A percentile compares a stretch with the other conserved stretches of the same genome.
Conservation (phyloP, 331 rosid species). For the Cydonia oblonga region DNA sequence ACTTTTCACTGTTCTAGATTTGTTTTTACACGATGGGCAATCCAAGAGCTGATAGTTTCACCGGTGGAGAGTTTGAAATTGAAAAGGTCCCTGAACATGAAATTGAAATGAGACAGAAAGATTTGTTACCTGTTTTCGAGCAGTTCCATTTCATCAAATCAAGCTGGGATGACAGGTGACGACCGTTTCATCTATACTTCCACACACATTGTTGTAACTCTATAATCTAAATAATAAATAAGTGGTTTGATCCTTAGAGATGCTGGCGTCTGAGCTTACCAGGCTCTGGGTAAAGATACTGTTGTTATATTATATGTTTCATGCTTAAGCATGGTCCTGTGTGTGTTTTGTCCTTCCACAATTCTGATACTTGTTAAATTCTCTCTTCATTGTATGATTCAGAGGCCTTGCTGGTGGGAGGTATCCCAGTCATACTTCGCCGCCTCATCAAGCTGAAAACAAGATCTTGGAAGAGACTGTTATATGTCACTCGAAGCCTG, state of each 20-base stretch:
- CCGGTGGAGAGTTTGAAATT: conserved; percentile 67
- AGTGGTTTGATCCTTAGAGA: background rate
- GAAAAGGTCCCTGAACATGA: conserved; percentile 55
- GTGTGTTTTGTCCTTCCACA: background rate
- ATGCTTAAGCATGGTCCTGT: background rate
- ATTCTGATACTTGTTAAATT: conserved; percentile 7
- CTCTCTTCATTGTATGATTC: conserved; percentile 25
- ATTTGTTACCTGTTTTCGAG: conserved; percentile 67
- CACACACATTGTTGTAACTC: background rate
- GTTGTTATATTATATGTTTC: background rate
- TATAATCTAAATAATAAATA: background rate
- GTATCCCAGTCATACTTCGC: conserved; percentile 20
- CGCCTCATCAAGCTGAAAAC: conserved; percentile 40
- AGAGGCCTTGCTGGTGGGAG: conserved; percentile 47
- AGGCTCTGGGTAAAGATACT: background rate
- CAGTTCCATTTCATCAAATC: conserved; percentile 60
- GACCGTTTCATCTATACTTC: background rate
- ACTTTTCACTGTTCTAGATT: conserved; percentile 36
- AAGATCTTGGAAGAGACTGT: conserved; percentile 52
- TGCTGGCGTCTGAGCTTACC: background rate
- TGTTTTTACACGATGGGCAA: conserved; percentile 41
- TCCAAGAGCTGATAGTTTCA: conserved; percentile 22
- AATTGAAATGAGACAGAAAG: conserved; percentile 65
- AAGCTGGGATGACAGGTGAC: conserved; percentile 62
- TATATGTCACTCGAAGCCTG: conserved; percentile 84